Conservation (phyloP, 75 land plant species). For the Cupressus sempervirens region DNA sequence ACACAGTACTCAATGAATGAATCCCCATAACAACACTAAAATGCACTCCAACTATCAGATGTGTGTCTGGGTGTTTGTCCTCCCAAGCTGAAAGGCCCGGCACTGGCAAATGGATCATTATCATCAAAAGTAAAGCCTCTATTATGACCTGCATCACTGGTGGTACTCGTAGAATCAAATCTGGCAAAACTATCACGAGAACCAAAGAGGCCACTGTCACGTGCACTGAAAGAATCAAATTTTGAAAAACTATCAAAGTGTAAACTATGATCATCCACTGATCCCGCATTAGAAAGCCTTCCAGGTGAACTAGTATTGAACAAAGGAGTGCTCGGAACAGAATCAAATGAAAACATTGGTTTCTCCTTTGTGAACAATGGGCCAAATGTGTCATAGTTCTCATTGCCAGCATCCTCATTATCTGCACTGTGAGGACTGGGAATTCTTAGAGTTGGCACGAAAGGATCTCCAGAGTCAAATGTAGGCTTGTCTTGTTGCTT, state of each 20-base stretch:
- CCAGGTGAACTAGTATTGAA: constrained; percentile 21
- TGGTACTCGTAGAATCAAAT: constrained; percentile 57
- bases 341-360: constrained; percentile 21
- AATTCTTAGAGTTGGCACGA: constrained; percentile 16
- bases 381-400: constrained; percentile 14
- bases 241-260: constrained; percentile 36
- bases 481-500: neutral
- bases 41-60: constrained; percentile 63
- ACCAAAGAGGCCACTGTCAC: constrained; percentile 27
- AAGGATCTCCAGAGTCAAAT: constrained; percentile 17
- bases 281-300: constrained; percentile 18
- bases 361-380: constrained; percentile 12
- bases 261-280: constrained; percentile 22
- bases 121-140: constrained; percentile 69
- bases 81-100: constrained; percentile 69
- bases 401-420: constrained; percentile 8
- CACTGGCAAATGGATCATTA: constrained; percentile 68
- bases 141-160: constrained; percentile 39
- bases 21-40: constrained; percentile 12
- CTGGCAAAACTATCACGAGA: constrained; percentile 33
- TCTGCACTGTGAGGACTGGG: constrained; percentile 12
- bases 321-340: constrained; percentile 40
- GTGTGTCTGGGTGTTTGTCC: constrained; percentile 38
- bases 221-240: constrained; percentile 75
- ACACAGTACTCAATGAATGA: neutral